Base-by-base conservation (phyloP, 129 eudicot species). In the Centrapalus pauciflorus region DNA sequence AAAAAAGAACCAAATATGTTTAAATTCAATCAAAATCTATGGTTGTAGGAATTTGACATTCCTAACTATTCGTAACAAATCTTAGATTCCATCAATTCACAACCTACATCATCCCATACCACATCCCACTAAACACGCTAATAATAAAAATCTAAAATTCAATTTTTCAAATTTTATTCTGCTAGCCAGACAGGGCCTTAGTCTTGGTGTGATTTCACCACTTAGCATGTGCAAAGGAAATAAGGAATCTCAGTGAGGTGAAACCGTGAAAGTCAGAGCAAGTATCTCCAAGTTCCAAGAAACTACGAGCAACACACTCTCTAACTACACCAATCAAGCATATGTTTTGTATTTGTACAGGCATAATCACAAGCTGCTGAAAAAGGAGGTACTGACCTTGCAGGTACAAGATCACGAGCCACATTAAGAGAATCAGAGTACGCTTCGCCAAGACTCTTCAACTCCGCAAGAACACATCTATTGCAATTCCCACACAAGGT, bases 381-480 rank as follows among this genome's bases (percentile, higher is more conserved):
- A 56, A 56, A 27, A 38, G n/a, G 3, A 13, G 6, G 56, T 41
- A 64, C 90, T 54, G 23, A 94, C 99, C 97, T 89, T 26, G 97
- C 97, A 58, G 81, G 75, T n/a, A 73, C 76, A 51, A 89, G 82
- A 57, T 79, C 77, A 24, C 79, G 72, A 28, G 93, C 96, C 50
- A 85, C 90, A 27, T 75, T 72, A 27, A 79, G 68, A 24, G 95
- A 64, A 14, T 75, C 95, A 20, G 73, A 64, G 76, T 80, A 74
- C 14, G 80, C 64, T 34, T 70, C 65, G 48, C 96, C 96, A 61
- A 93, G 93, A 63, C 86, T 68, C 70, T 74, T 80, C 67, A 93
- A 73, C 74, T 89, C 99, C 3, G 84, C 95, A 56, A 84, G 80
- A 55, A 89, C 95, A 71, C 97, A 94, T 74, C 97, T 91, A 83